Percentiles rank a stretch among this genome's conserved stretches.
These are phyloP conservation scores for Dovyalis caffra DNA, from an alignment of 345 rosid genomes.

Conservation along the genomic window DNA sequence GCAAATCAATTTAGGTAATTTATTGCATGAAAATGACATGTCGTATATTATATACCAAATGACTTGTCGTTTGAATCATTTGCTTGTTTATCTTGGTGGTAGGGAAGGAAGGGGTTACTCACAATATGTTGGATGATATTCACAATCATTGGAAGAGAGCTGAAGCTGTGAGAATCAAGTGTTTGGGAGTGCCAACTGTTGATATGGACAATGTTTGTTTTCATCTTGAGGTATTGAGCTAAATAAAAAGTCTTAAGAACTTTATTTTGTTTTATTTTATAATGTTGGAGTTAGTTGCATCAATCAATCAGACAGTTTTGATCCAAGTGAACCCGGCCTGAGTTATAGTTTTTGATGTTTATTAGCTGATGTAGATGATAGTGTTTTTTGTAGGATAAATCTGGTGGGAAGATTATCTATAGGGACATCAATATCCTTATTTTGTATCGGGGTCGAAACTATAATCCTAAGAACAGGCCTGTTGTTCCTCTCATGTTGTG, in stretches of 20 bases:
- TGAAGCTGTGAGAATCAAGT: conserved; percentile 88
- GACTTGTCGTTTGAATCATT: neutral
- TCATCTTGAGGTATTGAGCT: conserved; percentile 69
- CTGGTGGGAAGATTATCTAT: conserved; percentile 71
- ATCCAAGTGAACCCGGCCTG: no score
- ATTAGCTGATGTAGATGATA: conserved; percentile 31
- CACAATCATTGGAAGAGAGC: conserved; percentile 91
- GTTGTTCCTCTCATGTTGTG: conserved; percentile 80
- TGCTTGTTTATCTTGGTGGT: neutral
- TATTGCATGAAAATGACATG: neutral
- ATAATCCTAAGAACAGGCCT: conserved; percentile 66
- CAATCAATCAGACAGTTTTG: neutral
- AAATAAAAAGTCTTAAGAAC: neutral
- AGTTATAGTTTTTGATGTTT: neutral
- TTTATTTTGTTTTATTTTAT: no score
- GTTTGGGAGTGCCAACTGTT: conserved; percentile 87
- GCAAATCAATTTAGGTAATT: conserved; percentile 78
- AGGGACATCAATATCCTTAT: conserved; percentile 62
- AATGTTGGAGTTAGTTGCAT: neutral
- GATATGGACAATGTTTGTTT: conserved; percentile 87
- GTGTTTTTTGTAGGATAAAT: conserved; percentile 61
- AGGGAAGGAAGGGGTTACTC: conserved; percentile 90
- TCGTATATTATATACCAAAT: no score
- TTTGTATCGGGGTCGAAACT: conserved; percentile 71
- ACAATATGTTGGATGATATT: conserved; percentile 89